Evolutionary conservation across 306 rosid species (phyloP), one percentile per base, ranked within the genome.

Genomic region (Echinosophora koreensis): DNA sequence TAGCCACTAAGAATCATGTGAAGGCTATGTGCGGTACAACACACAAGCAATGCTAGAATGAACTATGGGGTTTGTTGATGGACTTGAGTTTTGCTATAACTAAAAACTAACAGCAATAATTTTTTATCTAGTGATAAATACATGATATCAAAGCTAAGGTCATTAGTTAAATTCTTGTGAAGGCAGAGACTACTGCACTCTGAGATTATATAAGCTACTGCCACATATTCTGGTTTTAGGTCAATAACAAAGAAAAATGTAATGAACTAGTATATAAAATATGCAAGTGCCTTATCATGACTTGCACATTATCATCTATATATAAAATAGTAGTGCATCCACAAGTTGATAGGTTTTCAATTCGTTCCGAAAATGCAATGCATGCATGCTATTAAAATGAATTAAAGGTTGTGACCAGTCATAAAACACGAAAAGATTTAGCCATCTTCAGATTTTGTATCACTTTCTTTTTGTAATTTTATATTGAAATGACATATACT

Each of bases 1-100:
- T 17, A 55, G 37, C 79, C 80, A 74, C 84, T 74, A 39, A 66
- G 66, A 66, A 67, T 74, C 57, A 73, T 64, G 57, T 27, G 54
- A 80, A 16, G 75, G 61, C 15, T 54, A 47, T 80, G 80, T 74
- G 80, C 80, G 73, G 60, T 81, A 76, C 81, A 81, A 69, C 78
- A 76, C 32, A 49, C 57, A 55, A 44, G 82, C 82, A 77, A 77
- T 63, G 56, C 16, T 38, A 50, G 49, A 6, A 47, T 12, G 52
- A 4, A 47, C 9, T 4, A 58, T 28, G 16, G 3, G 16, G 15
- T 30, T 30, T 58, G 39, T 5, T 12, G 17, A n/a, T 58, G 2
- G 5, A 28, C 5, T 30, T 14, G 15, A 50, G 17, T 50, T 50
- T 4, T 50, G 11, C 15, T 12, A 13, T 47, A 13, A 47, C 0